These are phyloP conservation scores for Solanum etuberosum DNA, from an alignment of 257 asterid species.

Conservation along the genomic window DNA sequence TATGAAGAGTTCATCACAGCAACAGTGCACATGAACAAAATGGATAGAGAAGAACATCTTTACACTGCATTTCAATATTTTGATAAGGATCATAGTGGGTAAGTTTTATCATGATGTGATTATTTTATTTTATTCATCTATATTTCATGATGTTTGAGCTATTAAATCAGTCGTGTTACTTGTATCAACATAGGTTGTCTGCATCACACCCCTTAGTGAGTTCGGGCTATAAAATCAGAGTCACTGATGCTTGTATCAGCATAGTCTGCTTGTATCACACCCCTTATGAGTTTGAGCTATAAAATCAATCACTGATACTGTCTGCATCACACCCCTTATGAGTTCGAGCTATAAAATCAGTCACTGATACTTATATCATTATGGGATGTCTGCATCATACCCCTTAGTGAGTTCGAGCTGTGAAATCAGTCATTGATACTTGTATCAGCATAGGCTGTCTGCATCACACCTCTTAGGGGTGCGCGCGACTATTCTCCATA, in stretches of 20 bases:
- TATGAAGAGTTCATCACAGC: constrained; percentile 97
- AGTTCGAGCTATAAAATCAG: neutral
- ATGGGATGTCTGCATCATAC: neutral
- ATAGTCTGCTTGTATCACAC: no score
- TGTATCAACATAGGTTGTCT: no score
- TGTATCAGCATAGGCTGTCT: no score
- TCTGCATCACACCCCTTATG: neutral
- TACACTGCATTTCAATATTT: constrained; percentile 93
- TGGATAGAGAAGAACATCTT: constrained; percentile 96
- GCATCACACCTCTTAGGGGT: neutral
- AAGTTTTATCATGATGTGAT: neutral
- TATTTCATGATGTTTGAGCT: neutral
- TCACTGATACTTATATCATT: neutral
- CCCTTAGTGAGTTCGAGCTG: no score
- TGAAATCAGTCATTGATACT: no score
- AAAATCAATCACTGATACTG: neutral
- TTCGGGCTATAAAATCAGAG: no score
- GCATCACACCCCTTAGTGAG: no score
- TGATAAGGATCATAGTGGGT: constrained; percentile 94
- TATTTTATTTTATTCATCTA: neutral
- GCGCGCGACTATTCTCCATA: neutral
- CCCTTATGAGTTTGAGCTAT: neutral
- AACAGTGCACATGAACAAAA: constrained; percentile 86
- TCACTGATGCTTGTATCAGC: no score
- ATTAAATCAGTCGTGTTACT: no score